phyloP scores from a whole-genome alignment of 2,329 filamentous ascomycete species.

The Botryotinia convoluta region DNA sequence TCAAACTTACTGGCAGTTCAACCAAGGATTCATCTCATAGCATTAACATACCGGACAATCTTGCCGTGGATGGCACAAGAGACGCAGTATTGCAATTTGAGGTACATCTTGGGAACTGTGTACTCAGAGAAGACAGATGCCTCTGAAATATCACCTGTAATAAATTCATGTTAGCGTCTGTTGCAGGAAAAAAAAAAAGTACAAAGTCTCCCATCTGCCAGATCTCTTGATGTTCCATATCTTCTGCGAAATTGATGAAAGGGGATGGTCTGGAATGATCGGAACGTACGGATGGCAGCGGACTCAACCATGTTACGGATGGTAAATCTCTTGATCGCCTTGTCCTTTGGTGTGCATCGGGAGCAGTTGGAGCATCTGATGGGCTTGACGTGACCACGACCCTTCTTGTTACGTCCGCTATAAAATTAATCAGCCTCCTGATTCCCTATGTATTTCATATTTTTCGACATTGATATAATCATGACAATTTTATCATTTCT shows the following conservation, averaged over 20 bases:
- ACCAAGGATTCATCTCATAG: conserved; percentile 60
- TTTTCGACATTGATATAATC: not conserved
- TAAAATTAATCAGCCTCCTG: conserved; percentile 23
- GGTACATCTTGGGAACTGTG: conserved; percentile 99
- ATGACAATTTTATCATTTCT: conserved; percentile 19
- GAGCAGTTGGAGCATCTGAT: conserved; percentile 91
- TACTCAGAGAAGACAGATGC: conserved; percentile 99
- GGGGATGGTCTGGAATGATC: conserved; percentile 4
- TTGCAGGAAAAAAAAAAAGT: not conserved
- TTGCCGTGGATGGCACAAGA: conserved; percentile 99
- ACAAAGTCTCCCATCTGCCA: not conserved
- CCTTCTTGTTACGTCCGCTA: conserved; percentile 99
- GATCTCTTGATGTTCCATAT: not conserved
- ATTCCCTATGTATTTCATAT: not conserved
- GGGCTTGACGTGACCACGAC: conserved; percentile 99
- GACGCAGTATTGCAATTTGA: conserved; percentile 99
- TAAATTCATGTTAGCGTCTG: conserved; percentile 21
- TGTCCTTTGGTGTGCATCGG: conserved; percentile 76
- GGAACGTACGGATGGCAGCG: conserved; percentile 92
- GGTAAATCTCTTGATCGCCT: conserved; percentile 99
- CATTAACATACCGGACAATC: conserved; percentile 93
- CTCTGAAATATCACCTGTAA: conserved; percentile 97
- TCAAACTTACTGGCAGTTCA: conserved; percentile 42
- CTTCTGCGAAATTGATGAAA: not conserved
- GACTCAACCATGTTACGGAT: conserved; percentile 99